These are phyloP conservation scores for Astraeus odoratus DNA, from an alignment of 768 basidiomycete species.

Conservation along the genomic window DNA sequence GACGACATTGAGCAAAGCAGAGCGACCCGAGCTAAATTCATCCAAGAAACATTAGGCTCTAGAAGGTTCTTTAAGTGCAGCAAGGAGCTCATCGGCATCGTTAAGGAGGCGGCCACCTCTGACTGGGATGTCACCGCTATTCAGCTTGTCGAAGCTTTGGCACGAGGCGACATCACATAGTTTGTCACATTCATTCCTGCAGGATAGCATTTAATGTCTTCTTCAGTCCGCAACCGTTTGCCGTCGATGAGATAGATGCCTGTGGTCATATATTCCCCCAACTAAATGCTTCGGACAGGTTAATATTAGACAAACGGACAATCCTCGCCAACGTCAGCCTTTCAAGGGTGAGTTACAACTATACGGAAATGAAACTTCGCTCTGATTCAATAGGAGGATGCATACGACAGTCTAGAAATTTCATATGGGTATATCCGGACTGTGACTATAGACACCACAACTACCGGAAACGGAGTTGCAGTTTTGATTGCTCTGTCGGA, in stretches of 20 bases:
- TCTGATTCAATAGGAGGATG: slow-evolving; percentile 32
- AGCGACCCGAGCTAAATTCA: slow-evolving; percentile 37
- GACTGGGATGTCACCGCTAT: slow-evolving; percentile 50
- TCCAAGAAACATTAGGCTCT: slow-evolving; percentile 44
- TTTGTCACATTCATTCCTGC: slow-evolving; percentile 25
- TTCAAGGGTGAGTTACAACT: slow-evolving; percentile 11
- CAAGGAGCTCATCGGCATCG: slow-evolving; percentile 30
- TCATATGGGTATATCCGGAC: slow-evolving; percentile 30
- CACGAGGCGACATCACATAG: slow-evolving; percentile 40
- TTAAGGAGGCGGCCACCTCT: slow-evolving; percentile 35
- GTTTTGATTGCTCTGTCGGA: slow-evolving; percentile 28
- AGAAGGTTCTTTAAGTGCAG: slow-evolving; percentile 31
- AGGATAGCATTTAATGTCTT: slow-evolving; percentile 1
- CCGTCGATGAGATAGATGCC: slow-evolving; percentile 33
- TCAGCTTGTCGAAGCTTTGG: slow-evolving; percentile 42
- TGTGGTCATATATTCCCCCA: slow-evolving; percentile 29
- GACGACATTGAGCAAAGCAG: slow-evolving; percentile 29
- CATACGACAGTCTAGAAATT: slow-evolving; percentile 45
- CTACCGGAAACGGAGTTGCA: slow-evolving; percentile 12
- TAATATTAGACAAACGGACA: slow-evolving; percentile 45
- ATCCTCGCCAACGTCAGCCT: slow-evolving; percentile 45
- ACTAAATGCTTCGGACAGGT: slow-evolving; percentile 33
- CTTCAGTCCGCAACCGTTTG: slow-evolving; percentile 56
- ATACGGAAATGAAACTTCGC: background rate
- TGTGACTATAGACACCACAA: slow-evolving; percentile 20